Conservation (phyloP, 371 early-diverging fungal genomes). For the Apophysomyces elegans region DNA sequence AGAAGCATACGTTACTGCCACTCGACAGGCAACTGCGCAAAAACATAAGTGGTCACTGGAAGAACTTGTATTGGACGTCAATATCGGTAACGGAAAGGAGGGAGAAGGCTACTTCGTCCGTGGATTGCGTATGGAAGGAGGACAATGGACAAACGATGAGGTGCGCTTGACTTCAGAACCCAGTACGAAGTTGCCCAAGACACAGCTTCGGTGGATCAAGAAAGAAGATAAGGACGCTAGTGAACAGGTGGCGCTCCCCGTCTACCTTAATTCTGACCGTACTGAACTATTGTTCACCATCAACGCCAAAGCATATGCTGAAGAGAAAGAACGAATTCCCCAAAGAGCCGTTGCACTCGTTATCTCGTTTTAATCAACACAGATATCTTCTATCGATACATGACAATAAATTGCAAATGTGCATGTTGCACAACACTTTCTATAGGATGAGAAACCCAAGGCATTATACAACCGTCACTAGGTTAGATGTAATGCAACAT, state of each 20-base stretch:
- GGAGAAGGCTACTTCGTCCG: slow-evolving; percentile 34
- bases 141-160: slow-evolving; percentile 55
- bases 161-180: slow-evolving; percentile 60
- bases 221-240: slow-evolving; percentile 12
- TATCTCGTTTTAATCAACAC: slow-evolving; percentile 42
- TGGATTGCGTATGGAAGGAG: slow-evolving; percentile 75
- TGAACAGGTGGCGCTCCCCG: slow-evolving; percentile 63
- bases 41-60: slow-evolving; percentile 67
- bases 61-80: slow-evolving; percentile 63
- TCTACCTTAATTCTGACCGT: slow-evolving; percentile 87
- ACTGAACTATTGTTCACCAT: slow-evolving; percentile 76
- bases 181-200: slow-evolving; percentile 43
- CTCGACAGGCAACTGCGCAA: slow-evolving; percentile 87
- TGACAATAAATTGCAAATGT: not conserved
- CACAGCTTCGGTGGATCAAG: slow-evolving; percentile 58
- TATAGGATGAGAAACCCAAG: too few relatives aligned
- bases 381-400: not conserved
- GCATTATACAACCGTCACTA: too few relatives aligned
- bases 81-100: slow-evolving; percentile 35
- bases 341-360: slow-evolving; percentile 81
- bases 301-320: slow-evolving; percentile 44
- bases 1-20: slow-evolving; percentile 92
- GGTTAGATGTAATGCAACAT: too few relatives aligned
- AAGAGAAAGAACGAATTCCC: slow-evolving; percentile 55
- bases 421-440: too few relatives aligned